Evolutionary conservation across 75 land plant genomes (phyloP), one percentile per base, ranked within the genome.

Genomic region (Larix kaempferi): DNA sequence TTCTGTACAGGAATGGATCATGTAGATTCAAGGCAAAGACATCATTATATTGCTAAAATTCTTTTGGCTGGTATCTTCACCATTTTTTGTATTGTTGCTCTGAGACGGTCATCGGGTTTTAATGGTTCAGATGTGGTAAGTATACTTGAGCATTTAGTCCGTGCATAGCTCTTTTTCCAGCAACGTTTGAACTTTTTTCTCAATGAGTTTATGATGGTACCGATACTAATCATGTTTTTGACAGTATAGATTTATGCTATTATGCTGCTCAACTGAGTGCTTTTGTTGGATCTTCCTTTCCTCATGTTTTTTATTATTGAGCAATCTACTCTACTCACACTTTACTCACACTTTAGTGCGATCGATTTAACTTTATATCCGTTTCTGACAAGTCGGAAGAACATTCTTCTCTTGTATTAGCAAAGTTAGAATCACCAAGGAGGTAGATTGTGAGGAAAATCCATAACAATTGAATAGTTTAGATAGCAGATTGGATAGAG

Each of bases 31-130:
- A 85, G 75, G 71, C 79, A 67, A 75, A 87, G 88, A 78, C 81
- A 77, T 72, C 77, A 78, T 75, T 22, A 81, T 76, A 63, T 85
- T 33, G 86, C 85, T 8, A 90, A 85, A 81, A 59, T 88, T 79
- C 13, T 90, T 33, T 73, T 85, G 78, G 88, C 77, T 41, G 77
- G 76, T 65, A n/a, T 79, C 64, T 77, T 90, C 5, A 85, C 84
- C 13, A 82, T 78, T 35, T 22, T 90, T 21, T 90, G 92, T 66
- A 74, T 90, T 59, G 10, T 88, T 25, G 61, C 86, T 77, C 80
- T 90, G 33, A 90, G 84, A 78, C 91, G 85, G 63, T 85, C 92
- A 6, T 77, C 88, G n/a, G 75, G 17, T 44, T 85, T 79, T 44
- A 81, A n/a, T 56, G 33, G 80, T 14, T 82, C 89, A 15, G 85